Base-by-base conservation (phyloP, 1,284 basidiomycete genomes). In the Leccinum pachyderme region DNA sequence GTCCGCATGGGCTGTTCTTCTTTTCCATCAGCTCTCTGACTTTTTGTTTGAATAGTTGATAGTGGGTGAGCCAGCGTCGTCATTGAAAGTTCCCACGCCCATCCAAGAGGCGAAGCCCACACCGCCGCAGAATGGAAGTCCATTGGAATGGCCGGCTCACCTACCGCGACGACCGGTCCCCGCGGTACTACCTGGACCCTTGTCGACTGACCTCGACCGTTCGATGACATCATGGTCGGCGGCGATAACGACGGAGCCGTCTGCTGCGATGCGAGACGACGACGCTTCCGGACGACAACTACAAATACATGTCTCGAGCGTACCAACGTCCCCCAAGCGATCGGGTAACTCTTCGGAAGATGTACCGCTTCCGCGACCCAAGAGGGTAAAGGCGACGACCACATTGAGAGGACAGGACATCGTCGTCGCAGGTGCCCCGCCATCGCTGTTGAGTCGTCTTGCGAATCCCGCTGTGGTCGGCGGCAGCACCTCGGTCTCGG, bases 1-100 rank as follows among this genome's bases (percentile, higher is more conserved):
- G 84, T 87, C 84, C 80, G 85, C 81, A 68, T 75, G 77, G 77
- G 72, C 78, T 71, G 67, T 73, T 75, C 75, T 73, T 75, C 57
- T 74, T 68, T 63, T 66, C 73, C 64, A 64, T 70, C 73, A 74
- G 68, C 76, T 18, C 63, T 72, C 76, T 73, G 74, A 80, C 75
- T 73, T 75, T 76, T 70, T 72, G 55, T 77, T 81, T 80, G 71
- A 74, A 70, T 77, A 86, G 83, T 74, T 75, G 52, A 66, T 84
- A 59, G 59, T 63, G 53, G 63, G 69, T 60, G 55, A 65, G 58
- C 59, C 62, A 63, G 54, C 63, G 32, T 55, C 56, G 49, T 46
- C 24, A 3, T 59, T 52, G 35, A 65, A 66, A 63, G 37, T 12
- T 22, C 37, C 11, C 37, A 54, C 27, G 33, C 57, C 58, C 27